These are phyloP conservation scores for Sugiyamaella castrensis DNA, from an alignment of 1,139 yeast species.

Conservation along the genomic window DNA sequence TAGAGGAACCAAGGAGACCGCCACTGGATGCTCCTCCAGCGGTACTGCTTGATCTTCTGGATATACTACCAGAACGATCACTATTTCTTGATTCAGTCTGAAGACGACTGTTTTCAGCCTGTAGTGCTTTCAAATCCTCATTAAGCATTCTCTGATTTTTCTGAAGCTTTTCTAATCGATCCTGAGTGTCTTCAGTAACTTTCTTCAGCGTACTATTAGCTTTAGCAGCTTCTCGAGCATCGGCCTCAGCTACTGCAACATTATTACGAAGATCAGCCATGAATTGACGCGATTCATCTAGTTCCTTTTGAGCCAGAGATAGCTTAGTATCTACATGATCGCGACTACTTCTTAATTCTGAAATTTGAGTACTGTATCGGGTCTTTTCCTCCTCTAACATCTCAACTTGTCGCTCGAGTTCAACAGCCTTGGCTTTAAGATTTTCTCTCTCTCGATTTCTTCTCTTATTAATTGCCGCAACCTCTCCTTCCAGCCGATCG, in stretches of 20 bases:
- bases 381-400: slow-evolving; percentile 32
- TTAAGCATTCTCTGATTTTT: slow-evolving; percentile 57
- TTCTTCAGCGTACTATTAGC: slow-evolving; percentile 34
- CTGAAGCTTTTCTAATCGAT: slow-evolving; percentile 46
- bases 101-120: slow-evolving; percentile 29
- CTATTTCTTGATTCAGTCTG: slow-evolving; percentile 14
- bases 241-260: slow-evolving; percentile 32
- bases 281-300: slow-evolving; percentile 27
- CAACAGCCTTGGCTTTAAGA: slow-evolving; percentile 32
- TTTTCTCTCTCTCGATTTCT: slow-evolving; percentile 49
- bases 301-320: slow-evolving; percentile 30
- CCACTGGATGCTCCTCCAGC: neutral
- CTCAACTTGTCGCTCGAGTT: slow-evolving; percentile 33
- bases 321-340: slow-evolving; percentile 31
- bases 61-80: neutral
- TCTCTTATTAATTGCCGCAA: slow-evolving; percentile 48
- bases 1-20: neutral
- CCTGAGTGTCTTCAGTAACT: slow-evolving; percentile 37
- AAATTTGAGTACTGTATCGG: slow-evolving; percentile 25
- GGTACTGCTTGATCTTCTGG: slow-evolving; percentile 12
- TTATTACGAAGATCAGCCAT: slow-evolving; percentile 27
- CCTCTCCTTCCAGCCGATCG: slow-evolving; percentile 53
- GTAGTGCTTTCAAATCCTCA: slow-evolving; percentile 49
- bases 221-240: slow-evolving; percentile 32
- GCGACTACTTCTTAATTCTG: slow-evolving; percentile 26